Conservation (phyloP, 345 rosid genomes). For the Eucalyptus grandis region DNA sequence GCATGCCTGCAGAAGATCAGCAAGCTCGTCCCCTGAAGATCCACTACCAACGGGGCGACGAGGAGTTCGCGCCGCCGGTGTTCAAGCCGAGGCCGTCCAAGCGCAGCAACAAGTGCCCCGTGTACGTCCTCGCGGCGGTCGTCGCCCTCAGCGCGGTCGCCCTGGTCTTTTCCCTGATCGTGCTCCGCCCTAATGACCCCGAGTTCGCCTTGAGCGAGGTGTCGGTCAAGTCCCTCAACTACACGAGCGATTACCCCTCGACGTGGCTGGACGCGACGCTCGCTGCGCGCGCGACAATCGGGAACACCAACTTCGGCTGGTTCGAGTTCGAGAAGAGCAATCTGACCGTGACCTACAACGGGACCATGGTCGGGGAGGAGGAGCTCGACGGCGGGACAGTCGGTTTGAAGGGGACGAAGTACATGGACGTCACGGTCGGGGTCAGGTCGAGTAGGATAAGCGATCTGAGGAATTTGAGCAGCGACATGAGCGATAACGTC, state of each 20-base stretch:
- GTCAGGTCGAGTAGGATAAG: not conserved
- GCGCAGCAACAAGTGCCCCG: not conserved
- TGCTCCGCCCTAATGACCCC: slow-evolving; percentile 2
- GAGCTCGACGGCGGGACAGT: not conserved
- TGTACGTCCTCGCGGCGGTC: not conserved
- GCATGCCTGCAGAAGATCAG: not conserved
- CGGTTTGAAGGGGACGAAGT: not conserved
- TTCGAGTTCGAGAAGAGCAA: not conserved
- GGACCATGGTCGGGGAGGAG: not conserved
- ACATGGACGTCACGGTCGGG: not conserved
- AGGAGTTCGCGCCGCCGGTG: not conserved
- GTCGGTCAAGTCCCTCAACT: not conserved
- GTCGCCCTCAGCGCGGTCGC: not conserved
- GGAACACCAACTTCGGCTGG: slow-evolving; percentile 7
- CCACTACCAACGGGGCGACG: not conserved
- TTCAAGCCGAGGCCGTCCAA: not conserved
- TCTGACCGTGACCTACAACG: not conserved
- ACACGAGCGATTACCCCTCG: not conserved
- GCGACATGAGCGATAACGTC: not conserved
- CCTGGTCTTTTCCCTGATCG: not conserved
- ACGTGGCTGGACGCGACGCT: not conserved
- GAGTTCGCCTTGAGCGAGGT: not conserved
- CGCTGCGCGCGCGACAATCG: not conserved
- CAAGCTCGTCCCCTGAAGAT: not conserved
- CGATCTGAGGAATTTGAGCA: not conserved